Conservation (phyloP, 345 rosid genomes). For the Eucalyptus regnans region DNA sequence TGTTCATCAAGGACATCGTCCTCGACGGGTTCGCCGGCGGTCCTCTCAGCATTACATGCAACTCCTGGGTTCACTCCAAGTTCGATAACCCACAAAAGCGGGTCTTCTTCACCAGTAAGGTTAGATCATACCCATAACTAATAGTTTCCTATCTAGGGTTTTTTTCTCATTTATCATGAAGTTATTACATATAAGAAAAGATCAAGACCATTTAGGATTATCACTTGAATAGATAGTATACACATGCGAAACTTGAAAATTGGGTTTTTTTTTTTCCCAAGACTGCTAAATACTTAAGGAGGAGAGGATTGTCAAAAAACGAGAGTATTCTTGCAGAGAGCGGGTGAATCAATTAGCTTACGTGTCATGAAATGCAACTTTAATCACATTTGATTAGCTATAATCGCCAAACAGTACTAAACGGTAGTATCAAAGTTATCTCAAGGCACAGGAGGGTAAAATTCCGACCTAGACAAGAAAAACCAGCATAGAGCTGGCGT, state of each 20-base stretch:
- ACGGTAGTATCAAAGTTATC: neutral
- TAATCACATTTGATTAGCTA: neutral
- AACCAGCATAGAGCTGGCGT: neutral
- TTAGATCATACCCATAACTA: neutral
- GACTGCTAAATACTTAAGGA: neutral
- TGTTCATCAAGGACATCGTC: constrained; percentile 27
- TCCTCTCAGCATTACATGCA: constrained; percentile 22
- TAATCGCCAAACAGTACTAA: neutral
- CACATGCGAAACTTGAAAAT: neutral
- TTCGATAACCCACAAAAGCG: constrained; percentile 27
- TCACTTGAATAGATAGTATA: neutral
- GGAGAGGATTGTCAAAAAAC: neutral
- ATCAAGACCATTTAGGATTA: neutral
- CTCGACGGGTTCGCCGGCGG: constrained; percentile 30
- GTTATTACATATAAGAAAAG: neutral
- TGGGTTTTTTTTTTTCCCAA: neutral
- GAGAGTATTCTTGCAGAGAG: neutral
- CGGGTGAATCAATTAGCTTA: neutral
- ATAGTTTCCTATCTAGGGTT: neutral
- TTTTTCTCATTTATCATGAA: neutral
- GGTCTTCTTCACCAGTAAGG: constrained; percentile 59
- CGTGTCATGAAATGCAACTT: neutral
- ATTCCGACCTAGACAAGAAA: neutral
- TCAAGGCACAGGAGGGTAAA: neutral
- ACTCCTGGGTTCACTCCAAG: constrained; percentile 64